A percentile compares a stretch with the other conserved stretches of the same genome.
Conservation (phyloP, 2,329 filamentous ascomycete species). For the Helotiales sp. region DNA sequence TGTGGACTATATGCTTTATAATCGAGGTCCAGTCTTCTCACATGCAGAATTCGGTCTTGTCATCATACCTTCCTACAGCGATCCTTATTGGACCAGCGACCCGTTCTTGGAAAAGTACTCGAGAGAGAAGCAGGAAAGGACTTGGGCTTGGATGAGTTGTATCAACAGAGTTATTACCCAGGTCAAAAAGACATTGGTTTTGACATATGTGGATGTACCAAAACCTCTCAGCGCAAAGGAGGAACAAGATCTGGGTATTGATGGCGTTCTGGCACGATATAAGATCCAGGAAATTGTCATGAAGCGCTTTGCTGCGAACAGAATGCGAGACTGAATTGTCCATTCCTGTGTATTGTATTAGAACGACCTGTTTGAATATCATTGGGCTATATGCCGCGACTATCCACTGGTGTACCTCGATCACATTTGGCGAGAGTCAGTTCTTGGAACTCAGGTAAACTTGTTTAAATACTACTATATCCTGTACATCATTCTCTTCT, state of each 20-base stretch:
- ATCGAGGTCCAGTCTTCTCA: constrained; percentile 87
- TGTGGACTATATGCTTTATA: constrained; percentile 92
- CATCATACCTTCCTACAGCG: constrained; percentile 77
- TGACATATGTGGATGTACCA: constrained; percentile 91
- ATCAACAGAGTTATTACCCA: constrained; percentile 87
- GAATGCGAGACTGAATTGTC: constrained; percentile 16
- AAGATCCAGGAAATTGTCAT: constrained; percentile 78
- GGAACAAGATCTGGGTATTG: constrained; percentile 55
- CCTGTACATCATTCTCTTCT: no score
- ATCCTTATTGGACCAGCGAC: constrained; percentile 66
- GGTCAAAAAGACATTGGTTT: constrained; percentile 84
- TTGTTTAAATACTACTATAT: no score
- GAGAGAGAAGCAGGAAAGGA: constrained; percentile 49
- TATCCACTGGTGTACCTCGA: no score
- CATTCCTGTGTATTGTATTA: not conserved
- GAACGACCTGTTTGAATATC: not conserved
- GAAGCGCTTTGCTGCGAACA: constrained; percentile 65
- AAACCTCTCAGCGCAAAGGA: constrained; percentile 54
- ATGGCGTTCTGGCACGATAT: constrained; percentile 65
- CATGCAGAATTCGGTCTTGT: constrained; percentile 92
- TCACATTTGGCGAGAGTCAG: not conserved
- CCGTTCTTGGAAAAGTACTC: constrained; percentile 49
- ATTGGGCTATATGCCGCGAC: not conserved
- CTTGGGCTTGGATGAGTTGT: constrained; percentile 85
- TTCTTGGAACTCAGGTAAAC: not conserved